Conservation (phyloP, 306 rosid species). For the Quercus agrifolia region DNA sequence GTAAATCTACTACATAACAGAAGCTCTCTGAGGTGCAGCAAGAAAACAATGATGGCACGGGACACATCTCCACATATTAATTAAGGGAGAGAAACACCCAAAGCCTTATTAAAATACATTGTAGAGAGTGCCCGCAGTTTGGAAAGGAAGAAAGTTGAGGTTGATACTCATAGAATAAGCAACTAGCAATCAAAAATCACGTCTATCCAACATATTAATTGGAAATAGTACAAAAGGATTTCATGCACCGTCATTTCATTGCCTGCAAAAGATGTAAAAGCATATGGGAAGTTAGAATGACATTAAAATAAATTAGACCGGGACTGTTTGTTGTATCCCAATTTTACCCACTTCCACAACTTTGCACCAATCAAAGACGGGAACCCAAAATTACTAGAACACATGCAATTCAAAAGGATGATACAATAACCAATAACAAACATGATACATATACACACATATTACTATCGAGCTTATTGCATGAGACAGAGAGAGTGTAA, state of each 20-base stretch:
- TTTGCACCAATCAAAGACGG: not conserved
- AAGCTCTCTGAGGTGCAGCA: not conserved
- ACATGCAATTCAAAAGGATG: not conserved
- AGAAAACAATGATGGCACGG: not conserved
- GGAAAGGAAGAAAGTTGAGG: not conserved
- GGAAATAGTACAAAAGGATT: too few relatives aligned
- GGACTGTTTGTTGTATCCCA: not conserved
- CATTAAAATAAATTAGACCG: not conserved
- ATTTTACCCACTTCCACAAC: not conserved
- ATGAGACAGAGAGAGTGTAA: constrained; percentile 1
- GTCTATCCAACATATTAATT: not conserved
- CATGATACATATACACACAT: not conserved
- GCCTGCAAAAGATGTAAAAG: too few relatives aligned
- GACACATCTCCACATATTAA: not conserved
- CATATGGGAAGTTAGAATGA: not conserved
- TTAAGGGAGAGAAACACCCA: not conserved
- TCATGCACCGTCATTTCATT: too few relatives aligned
- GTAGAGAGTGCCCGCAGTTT: too few relatives aligned
- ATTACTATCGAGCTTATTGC: not conserved
- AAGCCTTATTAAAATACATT: constrained; percentile 1
- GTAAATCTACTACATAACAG: not conserved
- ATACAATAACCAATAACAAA: not conserved
- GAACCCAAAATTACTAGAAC: not conserved
- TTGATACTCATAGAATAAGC: not conserved
- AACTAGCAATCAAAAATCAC: not conserved